Evolutionary conservation across 352 stramenopile species (phyloP), one percentile per base, ranked within the genome.

Genomic region (Phytophthora citrophthora): DNA sequence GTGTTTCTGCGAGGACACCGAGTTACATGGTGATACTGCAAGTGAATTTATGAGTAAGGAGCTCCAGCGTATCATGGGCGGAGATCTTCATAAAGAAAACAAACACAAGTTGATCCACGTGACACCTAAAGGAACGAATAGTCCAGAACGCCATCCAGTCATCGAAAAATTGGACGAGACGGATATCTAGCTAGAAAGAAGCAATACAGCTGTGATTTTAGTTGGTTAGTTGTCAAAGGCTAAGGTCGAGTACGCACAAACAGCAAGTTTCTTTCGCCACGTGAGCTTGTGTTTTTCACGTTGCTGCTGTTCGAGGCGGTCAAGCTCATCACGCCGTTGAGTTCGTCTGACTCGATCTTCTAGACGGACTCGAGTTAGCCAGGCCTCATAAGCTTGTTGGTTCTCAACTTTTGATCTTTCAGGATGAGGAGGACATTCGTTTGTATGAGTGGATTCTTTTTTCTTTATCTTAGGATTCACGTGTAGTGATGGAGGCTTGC

Each of bases 1-100:
- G 44, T 99, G 96, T 71, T 99, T 99, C 55, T 97, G 98, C 47
- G 96, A 98, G 11, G 97, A 99, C 68, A 84, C 76, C 5, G 72
- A 80, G 20, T 51, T 87, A 11, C 89, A 94, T 47, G 74, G 77
- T 5, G 80, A 88, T 10, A 67, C 34, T 7, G 68, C 77, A 5
- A 92, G 86, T 16, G 81, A 83, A 39, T 95, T 87, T 60, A 96
- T 96, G 86, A 94, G 81, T 64, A 68, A 84, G 7, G 83, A 93
- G 31, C 77, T 95, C 4, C 74, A 68, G 2, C 57, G 61, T 9
- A 89, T 89, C 52, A 89, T 92, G 81, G 79, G 81, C 24, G 73
- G 65, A 26, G 53, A 50, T 5, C 26, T 20, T 16, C 29, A 40
- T 13, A 43, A 58, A 23, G 34, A 52, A 9, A 13, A 15, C 27